These are phyloP conservation scores for Miamiensis avidus DNA, from an alignment of 169 alveolate genomes.

Conservation along the genomic window DNA sequence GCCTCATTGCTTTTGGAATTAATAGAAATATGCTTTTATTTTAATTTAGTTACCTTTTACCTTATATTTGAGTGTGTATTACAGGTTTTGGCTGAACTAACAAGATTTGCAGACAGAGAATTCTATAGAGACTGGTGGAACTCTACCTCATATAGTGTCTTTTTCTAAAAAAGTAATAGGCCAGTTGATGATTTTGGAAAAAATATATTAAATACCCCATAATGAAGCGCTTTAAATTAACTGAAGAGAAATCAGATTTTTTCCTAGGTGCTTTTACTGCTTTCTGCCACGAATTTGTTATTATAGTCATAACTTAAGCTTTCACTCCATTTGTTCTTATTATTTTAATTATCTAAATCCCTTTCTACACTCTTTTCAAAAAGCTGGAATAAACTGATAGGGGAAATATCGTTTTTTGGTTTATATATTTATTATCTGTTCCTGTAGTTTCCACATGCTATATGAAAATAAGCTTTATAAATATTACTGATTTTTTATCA, in stretches of 20 bases:
- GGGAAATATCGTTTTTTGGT: neutral
- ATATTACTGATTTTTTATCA: too few species aligned
- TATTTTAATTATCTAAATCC: neutral
- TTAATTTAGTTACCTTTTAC: conserved; percentile 15
- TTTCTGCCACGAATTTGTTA: neutral
- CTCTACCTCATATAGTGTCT: neutral
- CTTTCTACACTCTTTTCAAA: neutral
- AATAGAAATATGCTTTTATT: neutral
- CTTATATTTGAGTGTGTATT: conserved; percentile 13
- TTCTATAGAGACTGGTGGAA: conserved; percentile 44
- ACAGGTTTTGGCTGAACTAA: conserved; percentile 20
- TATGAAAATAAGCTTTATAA: neutral
- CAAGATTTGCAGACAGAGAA: conserved; percentile 35
- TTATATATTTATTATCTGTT: neutral
- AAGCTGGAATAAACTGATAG: neutral
- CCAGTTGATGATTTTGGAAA: neutral
- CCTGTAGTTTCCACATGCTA: neutral
- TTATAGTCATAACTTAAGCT: neutral
- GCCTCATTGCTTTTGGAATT: neutral
- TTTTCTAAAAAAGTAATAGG: neutral
- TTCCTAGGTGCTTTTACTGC: neutral
- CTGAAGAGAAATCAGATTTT: neutral
- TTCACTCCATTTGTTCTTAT: neutral
- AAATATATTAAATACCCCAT: neutral
- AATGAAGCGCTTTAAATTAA: neutral